Evolutionary conservation across 1,284 basidiomycete species (phyloP).

Genomic region (Pseudozyma thailandica): DNA sequence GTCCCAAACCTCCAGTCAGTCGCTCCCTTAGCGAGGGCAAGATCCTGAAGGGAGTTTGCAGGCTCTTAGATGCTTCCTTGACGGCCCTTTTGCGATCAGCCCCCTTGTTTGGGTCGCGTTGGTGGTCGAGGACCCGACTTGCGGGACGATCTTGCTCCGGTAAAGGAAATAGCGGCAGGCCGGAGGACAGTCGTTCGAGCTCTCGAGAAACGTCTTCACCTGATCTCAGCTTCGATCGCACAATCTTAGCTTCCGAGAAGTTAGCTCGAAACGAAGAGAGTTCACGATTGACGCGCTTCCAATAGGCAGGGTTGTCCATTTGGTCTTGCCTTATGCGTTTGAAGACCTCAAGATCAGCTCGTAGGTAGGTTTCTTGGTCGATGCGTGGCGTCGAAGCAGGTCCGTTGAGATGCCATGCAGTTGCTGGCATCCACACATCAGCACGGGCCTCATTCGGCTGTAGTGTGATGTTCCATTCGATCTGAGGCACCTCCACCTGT

Average conservation of each 20-base stretch:
- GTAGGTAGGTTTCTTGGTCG: constrained; percentile 18
- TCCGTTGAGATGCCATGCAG: constrained; percentile 8
- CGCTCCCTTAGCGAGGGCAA: constrained; percentile 26
- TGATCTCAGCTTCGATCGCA: constrained; percentile 18
- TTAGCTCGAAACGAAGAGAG: constrained; percentile 24
- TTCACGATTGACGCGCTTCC: constrained; percentile 19
- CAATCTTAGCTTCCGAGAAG: constrained; percentile 21
- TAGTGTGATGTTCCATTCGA: constrained; percentile 35
- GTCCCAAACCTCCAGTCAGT: constrained; percentile 12
- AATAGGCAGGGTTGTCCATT: constrained; percentile 27
- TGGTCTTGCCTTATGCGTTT: constrained; percentile 11
- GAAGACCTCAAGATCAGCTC: constrained; percentile 28
- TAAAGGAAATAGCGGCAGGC: constrained; percentile 25
- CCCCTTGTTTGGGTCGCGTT: not conserved
- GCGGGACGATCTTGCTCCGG: constrained; percentile 1
- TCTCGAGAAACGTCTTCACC: constrained; percentile 29
- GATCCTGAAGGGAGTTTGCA: constrained; percentile 22
- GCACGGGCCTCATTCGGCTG: constrained; percentile 18
- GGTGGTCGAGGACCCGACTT: not conserved
- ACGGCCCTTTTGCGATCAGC: not conserved
- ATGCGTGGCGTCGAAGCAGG: constrained; percentile 8
- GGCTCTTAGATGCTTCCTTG: not conserved
- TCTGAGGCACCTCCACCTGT: constrained; percentile 20
- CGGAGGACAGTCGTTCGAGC: constrained; percentile 29
- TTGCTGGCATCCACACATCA: constrained; percentile 26